Evolutionary conservation across 768 basidiomycete genomes (phyloP), one percentile per base, ranked within the genome.

Genomic region (Mrakia frigida): DNA sequence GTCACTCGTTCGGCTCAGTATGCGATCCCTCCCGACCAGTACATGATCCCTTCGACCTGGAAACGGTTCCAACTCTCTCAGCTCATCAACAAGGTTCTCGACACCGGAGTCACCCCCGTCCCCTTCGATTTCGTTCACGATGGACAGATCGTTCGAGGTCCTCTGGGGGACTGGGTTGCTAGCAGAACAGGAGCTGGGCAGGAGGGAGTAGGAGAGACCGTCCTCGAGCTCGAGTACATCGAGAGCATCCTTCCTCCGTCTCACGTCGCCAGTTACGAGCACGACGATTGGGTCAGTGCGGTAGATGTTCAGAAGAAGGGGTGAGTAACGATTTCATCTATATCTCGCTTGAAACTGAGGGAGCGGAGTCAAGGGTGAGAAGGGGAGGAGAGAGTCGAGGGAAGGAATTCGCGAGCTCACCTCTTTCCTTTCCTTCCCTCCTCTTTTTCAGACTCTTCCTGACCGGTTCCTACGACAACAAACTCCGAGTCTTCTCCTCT

Each of bases 1-100:
- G 90, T 92, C 80, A 90, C 89, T 25, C 93, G 92, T 0, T 86
- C 89, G 73, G 88, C 90, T 0, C 84, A 85, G 2, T 92, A 94
- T 82, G 86, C 88, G 16, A 87, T 96, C 18, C 94, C 91, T 0
- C 87, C 89, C 1, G 92, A 94, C 82, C 93, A 93, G 81, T 98
- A 93, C 82, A 90, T 97, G 89, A 90, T 98, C 23, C 96, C 97
- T 2, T 86, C 89, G 0, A 85, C 88, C 83, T 98, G 94, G 94
- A 88, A 87, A 75, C 89, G 96, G n/a, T 98, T 92, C 83, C 96
- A 98, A 80, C 90, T 99, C 43, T 98, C 95, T 1, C 94, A 98
- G 78, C 90, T 98, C 60, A 89, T 99, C 76, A 99, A 99, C 85
- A 97, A 97, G 81, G 92, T 95, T 0, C 86, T 98, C 37, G 87